Evolutionary conservation across 805 yeast genomes (phyloP).

Genomic region (Candida orba): DNA sequence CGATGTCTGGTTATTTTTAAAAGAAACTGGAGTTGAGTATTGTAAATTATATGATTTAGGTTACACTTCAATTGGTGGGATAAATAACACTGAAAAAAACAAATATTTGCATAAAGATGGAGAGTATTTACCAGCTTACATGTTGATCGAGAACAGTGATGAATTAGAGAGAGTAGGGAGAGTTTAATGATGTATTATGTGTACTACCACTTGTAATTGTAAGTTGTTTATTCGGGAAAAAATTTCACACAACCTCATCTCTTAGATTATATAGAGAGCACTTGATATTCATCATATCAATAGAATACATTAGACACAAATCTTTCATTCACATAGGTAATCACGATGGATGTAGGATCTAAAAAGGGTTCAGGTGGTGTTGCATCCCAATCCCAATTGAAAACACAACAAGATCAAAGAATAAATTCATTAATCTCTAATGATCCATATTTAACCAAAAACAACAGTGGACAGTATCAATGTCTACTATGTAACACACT

Average conservation of each 20-base stretch:
- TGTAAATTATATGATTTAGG: slow-evolving; percentile 77
- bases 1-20: slow-evolving; percentile 80
- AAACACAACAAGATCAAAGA: slow-evolving; percentile 47
- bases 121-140: slow-evolving; percentile 46
- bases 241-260: too few species aligned
- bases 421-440: slow-evolving; percentile 53
- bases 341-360: slow-evolving; percentile 75
- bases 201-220: background rate
- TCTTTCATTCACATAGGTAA: background rate
- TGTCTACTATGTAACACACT: slow-evolving; percentile 80
- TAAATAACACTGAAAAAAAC: slow-evolving; percentile 61
- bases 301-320: too few species aligned
- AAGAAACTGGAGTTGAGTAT: slow-evolving; percentile 51
- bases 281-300: too few species aligned
- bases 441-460: slow-evolving; percentile 81
- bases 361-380: slow-evolving; percentile 86
- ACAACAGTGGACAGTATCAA: slow-evolving; percentile 78
- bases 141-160: slow-evolving; percentile 51
- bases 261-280: too few species aligned
- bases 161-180: slow-evolving; percentile 36
- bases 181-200: background rate
- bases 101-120: slow-evolving; percentile 40
- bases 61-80: slow-evolving; percentile 85
- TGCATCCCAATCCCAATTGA: slow-evolving; percentile 65
- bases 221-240: background rate